phyloP scores from a whole-genome alignment of 2,329 filamentous ascomycete species.

The Gaeumannomyces tritici region DNA sequence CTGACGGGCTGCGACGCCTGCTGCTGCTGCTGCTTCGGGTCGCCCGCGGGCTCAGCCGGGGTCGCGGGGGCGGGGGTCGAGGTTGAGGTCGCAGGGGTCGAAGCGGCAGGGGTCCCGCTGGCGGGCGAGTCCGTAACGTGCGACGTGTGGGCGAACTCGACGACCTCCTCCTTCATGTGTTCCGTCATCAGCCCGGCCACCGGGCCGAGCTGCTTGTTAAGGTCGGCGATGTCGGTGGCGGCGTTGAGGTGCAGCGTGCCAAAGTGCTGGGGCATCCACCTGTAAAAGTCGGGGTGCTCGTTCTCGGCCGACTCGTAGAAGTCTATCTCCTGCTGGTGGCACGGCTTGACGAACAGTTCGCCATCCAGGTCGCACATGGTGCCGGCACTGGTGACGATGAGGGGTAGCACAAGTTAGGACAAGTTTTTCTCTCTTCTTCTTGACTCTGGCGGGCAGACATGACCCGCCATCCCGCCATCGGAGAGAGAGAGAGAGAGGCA shows the following conservation, averaged over 20 bases:
- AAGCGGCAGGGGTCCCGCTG: slow-evolving; percentile 8
- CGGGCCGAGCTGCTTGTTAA: slow-evolving; percentile 37
- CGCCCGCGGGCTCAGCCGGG: slow-evolving; percentile 1
- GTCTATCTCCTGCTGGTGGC: slow-evolving; percentile 71
- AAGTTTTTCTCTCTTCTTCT: no score
- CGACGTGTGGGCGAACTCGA: slow-evolving; percentile 9
- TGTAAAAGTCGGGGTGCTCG: slow-evolving; percentile 62
- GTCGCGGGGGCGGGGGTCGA: slow-evolving; percentile 2
- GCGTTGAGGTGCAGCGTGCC: slow-evolving; percentile 67
- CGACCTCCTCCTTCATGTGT: slow-evolving; percentile 27
- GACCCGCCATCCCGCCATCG: neutral
- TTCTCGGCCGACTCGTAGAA: slow-evolving; percentile 73
- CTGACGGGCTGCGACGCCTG: slow-evolving; percentile 7
- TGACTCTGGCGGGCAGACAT: no score
- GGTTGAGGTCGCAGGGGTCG: slow-evolving; percentile 3
- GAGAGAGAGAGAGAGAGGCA: slow-evolving; percentile 19
- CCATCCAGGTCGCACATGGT: slow-evolving; percentile 79
- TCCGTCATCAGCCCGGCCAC: slow-evolving; percentile 32
- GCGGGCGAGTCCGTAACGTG: slow-evolving; percentile 2
- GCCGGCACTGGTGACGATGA: slow-evolving; percentile 56
- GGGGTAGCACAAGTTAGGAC: neutral
- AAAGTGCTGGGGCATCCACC: slow-evolving; percentile 77
- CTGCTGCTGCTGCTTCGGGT: neutral
- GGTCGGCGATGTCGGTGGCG: slow-evolving; percentile 31
- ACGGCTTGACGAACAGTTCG: slow-evolving; percentile 88